phyloP scores from a whole-genome alignment of 768 basidiomycete genomes.

The Butyriboletus loyo region DNA sequence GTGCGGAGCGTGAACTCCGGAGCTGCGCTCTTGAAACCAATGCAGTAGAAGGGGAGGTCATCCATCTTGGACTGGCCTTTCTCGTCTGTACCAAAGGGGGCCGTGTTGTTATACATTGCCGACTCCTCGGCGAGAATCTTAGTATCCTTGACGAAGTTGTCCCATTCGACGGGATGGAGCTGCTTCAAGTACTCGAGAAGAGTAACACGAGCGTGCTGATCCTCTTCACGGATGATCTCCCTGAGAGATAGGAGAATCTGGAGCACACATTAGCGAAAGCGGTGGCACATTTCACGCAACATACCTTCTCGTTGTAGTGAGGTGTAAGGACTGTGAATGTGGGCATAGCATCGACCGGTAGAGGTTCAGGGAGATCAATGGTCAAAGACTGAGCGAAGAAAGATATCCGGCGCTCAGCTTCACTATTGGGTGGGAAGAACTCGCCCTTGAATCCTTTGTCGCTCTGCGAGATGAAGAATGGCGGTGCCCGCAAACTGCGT shows the following conservation, averaged over 20 bases:
- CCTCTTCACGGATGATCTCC: constrained; percentile 98
- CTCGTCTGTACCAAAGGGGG: constrained; percentile 74
- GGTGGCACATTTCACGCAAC: constrained; percentile 12
- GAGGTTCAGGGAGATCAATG: constrained; percentile 87
- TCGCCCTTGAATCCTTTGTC: constrained; percentile 82
- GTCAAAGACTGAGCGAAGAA: constrained; percentile 99
- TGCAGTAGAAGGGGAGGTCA: constrained; percentile 95
- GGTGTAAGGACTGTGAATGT: constrained; percentile 98
- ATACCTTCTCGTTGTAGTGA: constrained; percentile 96
- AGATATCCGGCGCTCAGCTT: constrained; percentile 95
- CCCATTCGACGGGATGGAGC: constrained; percentile 97
- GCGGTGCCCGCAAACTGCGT: constrained; percentile 89
- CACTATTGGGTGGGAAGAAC: constrained; percentile 93
- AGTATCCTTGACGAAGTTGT: constrained; percentile 99
- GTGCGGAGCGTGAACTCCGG: constrained; percentile 98
- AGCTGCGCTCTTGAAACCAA: constrained; percentile 98
- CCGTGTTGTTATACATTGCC: constrained; percentile 74
- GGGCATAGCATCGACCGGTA: constrained; percentile 99
- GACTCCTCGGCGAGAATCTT: constrained; percentile 98
- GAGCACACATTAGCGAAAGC: constrained; percentile 4
- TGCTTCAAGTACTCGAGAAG: constrained; percentile 98
- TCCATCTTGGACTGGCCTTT: constrained; percentile 82
- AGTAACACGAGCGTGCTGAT: constrained; percentile 95
- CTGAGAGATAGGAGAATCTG: constrained; percentile 92
- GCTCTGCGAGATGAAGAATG: constrained; percentile 96